Percentiles rank a stretch among this genome's conserved stretches.
phyloP scores from a whole-genome alignment of 1,284 basidiomycete genomes.

The Mycosarcoma mackinlayi region DNA sequence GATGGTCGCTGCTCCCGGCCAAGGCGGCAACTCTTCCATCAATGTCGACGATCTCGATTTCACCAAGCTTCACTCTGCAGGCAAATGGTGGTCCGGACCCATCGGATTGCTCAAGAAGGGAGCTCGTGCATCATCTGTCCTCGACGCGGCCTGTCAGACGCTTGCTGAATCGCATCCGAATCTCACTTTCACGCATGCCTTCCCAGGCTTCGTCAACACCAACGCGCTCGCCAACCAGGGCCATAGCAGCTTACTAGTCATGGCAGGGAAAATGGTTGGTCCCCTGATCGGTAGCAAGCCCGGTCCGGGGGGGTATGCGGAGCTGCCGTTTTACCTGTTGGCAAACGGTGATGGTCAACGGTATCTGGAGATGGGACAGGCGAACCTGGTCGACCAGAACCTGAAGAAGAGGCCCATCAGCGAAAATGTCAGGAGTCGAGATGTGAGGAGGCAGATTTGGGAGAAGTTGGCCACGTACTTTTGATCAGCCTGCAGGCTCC shows the following conservation, averaged over 20 bases:
- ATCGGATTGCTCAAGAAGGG: slow-evolving; percentile 44
- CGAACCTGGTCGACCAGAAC: slow-evolving; percentile 38
- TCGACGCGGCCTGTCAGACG: slow-evolving; percentile 44
- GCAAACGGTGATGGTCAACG: slow-evolving; percentile 40
- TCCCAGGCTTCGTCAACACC: slow-evolving; percentile 61
- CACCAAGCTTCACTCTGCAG: slow-evolving; percentile 36
- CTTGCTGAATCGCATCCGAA: slow-evolving; percentile 49
- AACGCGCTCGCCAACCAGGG: slow-evolving; percentile 62
- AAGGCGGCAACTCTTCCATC: slow-evolving; percentile 36
- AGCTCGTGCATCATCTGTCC: slow-evolving; percentile 31
- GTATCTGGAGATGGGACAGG: slow-evolving; percentile 42
- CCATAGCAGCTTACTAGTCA: slow-evolving; percentile 61
- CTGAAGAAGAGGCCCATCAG: slow-evolving; percentile 36
- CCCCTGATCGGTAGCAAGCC: slow-evolving; percentile 27
- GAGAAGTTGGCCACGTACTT: slow-evolving; percentile 34
- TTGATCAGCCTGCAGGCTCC: too few relatives aligned
- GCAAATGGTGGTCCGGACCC: slow-evolving; percentile 41
- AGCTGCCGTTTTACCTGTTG: slow-evolving; percentile 57
- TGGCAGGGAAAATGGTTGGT: slow-evolving; percentile 43
- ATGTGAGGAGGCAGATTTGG: slow-evolving; percentile 26
- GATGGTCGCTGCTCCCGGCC: slow-evolving; percentile 63
- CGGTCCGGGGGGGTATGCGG: slow-evolving; percentile 49
- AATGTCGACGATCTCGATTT: slow-evolving; percentile 64
- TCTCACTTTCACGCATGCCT: slow-evolving; percentile 54
- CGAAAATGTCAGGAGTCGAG: slow-evolving; percentile 19